Conservation (phyloP, 164 flowering plant genomes). For the Umbilicus rupestris region DNA sequence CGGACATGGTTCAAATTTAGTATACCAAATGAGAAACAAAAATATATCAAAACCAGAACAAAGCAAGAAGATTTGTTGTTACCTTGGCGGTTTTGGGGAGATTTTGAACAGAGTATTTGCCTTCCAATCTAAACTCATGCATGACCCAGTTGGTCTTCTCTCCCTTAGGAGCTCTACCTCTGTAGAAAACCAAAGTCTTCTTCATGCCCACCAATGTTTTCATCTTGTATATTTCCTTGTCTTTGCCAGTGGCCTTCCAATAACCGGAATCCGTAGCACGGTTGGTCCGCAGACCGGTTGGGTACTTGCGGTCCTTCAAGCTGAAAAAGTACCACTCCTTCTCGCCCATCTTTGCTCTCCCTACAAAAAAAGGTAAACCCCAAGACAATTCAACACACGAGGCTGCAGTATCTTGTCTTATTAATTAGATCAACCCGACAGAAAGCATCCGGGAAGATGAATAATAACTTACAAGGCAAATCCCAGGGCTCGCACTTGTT, state of each 20-base stretch:
- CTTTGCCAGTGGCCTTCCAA: slow-evolving; percentile 11
- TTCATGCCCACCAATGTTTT: slow-evolving; percentile 5
- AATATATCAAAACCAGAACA: background rate
- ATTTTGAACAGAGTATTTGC: background rate
- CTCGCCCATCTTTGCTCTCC: slow-evolving; percentile 10
- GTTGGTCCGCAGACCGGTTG: slow-evolving; percentile 5
- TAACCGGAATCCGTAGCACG: slow-evolving; percentile 6
- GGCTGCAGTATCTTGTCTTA: no score
- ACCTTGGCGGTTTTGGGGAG: slow-evolving; percentile 8
- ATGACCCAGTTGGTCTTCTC: slow-evolving; percentile 9
- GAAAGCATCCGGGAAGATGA: background rate
- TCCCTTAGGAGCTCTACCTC: slow-evolving; percentile 7
- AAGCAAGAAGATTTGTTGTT: background rate
- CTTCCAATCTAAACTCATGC: slow-evolving; percentile 8
- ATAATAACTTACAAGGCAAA: slow-evolving; percentile 5
- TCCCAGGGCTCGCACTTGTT: slow-evolving; percentile 11
- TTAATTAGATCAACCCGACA: background rate
- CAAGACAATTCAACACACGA: background rate
- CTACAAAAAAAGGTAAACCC: background rate
- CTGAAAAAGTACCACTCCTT: slow-evolving; percentile 9
- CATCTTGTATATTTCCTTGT: slow-evolving; percentile 9
- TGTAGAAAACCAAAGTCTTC: slow-evolving; percentile 10
- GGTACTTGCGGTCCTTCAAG: slow-evolving; percentile 6
- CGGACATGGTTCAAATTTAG: background rate
- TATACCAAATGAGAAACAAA: background rate